These are phyloP conservation scores for Eucalyptus regnans DNA, from an alignment of 345 rosid genomes.

Conservation along the genomic window DNA sequence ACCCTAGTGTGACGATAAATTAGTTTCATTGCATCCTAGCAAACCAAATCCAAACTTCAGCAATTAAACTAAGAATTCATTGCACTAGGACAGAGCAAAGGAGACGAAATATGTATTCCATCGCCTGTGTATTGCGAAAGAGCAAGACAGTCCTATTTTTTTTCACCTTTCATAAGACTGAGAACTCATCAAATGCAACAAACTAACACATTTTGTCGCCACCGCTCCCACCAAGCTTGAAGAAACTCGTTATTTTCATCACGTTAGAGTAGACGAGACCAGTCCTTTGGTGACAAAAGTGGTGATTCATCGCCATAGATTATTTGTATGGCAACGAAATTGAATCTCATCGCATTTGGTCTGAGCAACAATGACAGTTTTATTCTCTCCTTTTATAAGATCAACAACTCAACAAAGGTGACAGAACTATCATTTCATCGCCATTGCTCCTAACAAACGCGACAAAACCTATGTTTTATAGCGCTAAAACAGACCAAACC, in stretches of 20 bases:
- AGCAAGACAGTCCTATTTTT: background rate
- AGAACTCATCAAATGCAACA: background rate
- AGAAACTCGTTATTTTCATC: background rate
- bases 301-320: background rate
- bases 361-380: background rate
- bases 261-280: background rate
- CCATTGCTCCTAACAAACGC: background rate
- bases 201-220: background rate
- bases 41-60: background rate
- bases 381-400: background rate
- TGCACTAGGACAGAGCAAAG: background rate
- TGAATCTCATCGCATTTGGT: background rate
- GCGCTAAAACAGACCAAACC: background rate
- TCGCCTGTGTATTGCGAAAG: background rate
- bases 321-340: background rate
- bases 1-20: background rate
- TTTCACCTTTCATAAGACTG: background rate
- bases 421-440: background rate
- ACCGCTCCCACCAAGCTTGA: background rate
- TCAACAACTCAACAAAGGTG: background rate
- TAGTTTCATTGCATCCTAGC: background rate
- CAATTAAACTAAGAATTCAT: background rate
- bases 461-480: background rate
- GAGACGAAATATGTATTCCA: background rate
- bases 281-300: background rate